A percentile compares a stretch with the other conserved stretches of the same genome.
Evolutionary conservation across 176 grass and related monocot species (phyloP).

Genomic region (Musa acuminata): DNA sequence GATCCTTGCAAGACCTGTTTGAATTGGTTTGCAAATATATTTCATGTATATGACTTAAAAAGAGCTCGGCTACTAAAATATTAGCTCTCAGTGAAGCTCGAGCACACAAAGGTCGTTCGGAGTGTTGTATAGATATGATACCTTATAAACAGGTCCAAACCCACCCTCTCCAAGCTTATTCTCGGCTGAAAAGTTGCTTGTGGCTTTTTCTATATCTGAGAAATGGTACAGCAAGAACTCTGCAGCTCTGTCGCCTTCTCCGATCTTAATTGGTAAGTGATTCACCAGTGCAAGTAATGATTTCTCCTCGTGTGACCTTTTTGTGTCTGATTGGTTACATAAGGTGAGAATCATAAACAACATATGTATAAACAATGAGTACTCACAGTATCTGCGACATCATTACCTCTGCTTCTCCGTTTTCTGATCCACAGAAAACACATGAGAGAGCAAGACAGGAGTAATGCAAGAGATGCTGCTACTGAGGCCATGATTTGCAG

Average conservation of each 20-base stretch:
- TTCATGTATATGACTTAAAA: no score
- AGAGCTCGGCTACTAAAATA: no score
- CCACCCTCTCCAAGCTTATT: conserved; percentile 34
- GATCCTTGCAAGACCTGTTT: no score
- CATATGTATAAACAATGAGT: background rate
- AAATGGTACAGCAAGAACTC: conserved; percentile 31
- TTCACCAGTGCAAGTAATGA: background rate
- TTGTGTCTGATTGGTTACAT: background rate
- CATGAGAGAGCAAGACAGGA: conserved; percentile 16
- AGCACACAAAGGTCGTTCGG: background rate
- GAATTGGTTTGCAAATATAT: no score
- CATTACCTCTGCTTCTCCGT: conserved; percentile 14
- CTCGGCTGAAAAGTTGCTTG: conserved; percentile 28
- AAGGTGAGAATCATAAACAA: background rate
- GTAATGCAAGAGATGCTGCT: conserved; percentile 7
- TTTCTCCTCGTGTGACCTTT: background rate
- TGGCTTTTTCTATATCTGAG: conserved; percentile 21
- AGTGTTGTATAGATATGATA: conserved; percentile 5
- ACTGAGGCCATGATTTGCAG: background rate
- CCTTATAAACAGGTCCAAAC: conserved; percentile 45
- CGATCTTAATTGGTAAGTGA: background rate
- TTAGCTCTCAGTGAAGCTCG: no score
- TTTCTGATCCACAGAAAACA: conserved; percentile 26
- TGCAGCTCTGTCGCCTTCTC: conserved; percentile 12
- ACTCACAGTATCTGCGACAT: background rate